Conservation (phyloP, 805 yeast species). For the Candida verbasci region DNA sequence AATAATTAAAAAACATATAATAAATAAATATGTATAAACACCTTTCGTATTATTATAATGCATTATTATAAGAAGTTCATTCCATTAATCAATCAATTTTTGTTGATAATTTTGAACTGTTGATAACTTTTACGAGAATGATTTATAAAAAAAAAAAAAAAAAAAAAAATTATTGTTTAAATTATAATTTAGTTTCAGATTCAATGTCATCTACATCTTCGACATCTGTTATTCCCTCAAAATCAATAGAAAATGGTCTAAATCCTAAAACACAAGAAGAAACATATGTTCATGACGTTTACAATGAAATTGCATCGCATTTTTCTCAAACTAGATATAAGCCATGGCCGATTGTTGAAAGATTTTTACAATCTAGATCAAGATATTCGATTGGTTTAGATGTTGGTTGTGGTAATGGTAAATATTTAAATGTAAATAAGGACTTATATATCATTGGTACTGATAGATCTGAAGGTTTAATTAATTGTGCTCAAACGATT, state of each 20-base stretch:
- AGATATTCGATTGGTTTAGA: conserved; percentile 76
- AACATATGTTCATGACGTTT: conserved; percentile 82
- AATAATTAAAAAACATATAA: too few species aligned
- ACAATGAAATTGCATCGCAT: conserved; percentile 88
- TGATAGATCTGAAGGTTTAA: conserved; percentile 67
- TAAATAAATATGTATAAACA: too few species aligned
- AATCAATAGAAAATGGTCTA: conserved; percentile 21
- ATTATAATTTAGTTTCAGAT: too few species aligned
- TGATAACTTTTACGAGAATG: too few species aligned
- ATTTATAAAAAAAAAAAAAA: not conserved
- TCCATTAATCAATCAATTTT: too few species aligned
- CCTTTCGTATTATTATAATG: too few species aligned
- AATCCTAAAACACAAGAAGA: conserved; percentile 63
- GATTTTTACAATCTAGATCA: conserved; percentile 48
- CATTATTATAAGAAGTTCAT: too few species aligned
- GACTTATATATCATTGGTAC: conserved; percentile 69
- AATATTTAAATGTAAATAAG: conserved; percentile 71
- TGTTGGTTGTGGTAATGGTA: conserved; percentile 97
- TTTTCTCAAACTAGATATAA: conserved; percentile 92
- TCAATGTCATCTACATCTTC: too few species aligned
- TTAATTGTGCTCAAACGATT: conserved; percentile 55
- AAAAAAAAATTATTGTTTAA: too few species aligned
- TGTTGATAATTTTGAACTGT: too few species aligned
- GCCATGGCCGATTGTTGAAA: conserved; percentile 95
- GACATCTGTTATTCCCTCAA: conserved; percentile 30